phyloP scores from a whole-genome alignment of 2,329 filamentous ascomycete species.

The Periconia digitata region DNA sequence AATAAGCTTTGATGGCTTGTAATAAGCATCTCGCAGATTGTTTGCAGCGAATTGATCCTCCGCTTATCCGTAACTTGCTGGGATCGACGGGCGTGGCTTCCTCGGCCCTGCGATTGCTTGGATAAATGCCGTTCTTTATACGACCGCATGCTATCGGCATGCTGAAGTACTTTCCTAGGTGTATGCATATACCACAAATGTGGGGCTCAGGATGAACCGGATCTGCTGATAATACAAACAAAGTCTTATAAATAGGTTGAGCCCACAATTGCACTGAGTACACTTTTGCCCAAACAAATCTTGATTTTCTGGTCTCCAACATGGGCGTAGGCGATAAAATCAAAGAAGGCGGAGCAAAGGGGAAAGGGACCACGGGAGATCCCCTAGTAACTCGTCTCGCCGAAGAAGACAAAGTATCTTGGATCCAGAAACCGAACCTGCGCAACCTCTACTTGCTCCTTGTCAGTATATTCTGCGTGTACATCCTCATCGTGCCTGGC shows the following conservation, averaged over 20 bases:
- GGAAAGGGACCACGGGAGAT: constrained; percentile 24
- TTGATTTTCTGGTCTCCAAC: background rate
- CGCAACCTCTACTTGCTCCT: constrained; percentile 33
- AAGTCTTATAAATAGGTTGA: background rate
- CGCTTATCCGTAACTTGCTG: constrained; percentile 3
- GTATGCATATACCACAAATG: constrained; percentile 2
- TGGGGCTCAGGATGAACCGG: background rate
- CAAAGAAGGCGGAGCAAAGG: constrained; percentile 4
- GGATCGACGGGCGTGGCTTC: constrained; percentile 5
- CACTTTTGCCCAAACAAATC: background rate
- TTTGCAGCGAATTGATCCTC: constrained; percentile 6
- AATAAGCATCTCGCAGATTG: constrained; percentile 12
- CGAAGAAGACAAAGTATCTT: constrained; percentile 39
- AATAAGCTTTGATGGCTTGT: constrained; percentile 9
- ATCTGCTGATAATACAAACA: constrained; percentile 1
- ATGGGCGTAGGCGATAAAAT: constrained; percentile 9
- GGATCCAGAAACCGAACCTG: constrained; percentile 40
- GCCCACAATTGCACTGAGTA: background rate
- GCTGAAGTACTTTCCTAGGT: constrained; percentile 1
- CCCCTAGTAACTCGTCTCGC: constrained; percentile 42
- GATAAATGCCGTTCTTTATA: constrained; percentile 4
- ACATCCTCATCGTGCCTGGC: too few species aligned
- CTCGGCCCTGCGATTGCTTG: constrained; percentile 4
- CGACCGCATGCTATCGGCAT: constrained; percentile 2
- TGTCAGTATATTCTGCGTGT: too few species aligned